Conservation (phyloP, 208 protist genomes). For the Leishmania braziliensis region DNA sequence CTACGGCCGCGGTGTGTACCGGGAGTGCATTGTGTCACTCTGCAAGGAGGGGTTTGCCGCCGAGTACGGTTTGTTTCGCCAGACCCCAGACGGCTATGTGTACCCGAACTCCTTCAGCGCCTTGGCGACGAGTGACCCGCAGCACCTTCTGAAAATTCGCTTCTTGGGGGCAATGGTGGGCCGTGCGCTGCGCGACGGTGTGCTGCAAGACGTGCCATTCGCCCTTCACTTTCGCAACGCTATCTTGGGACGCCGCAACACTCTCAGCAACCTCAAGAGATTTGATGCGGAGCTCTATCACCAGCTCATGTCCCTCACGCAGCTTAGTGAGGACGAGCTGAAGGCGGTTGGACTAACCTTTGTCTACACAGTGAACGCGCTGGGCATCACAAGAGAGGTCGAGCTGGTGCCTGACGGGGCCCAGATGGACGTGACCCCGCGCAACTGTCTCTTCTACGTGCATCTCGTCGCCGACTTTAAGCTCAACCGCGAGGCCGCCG, state of each 20-base stretch:
- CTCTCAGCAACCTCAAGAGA: constrained; percentile 84
- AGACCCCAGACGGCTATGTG: constrained; percentile 80
- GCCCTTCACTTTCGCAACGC: constrained; percentile 92
- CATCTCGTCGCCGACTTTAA: constrained; percentile 92
- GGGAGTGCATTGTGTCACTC: constrained; percentile 86
- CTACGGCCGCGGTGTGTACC: constrained; percentile 93
- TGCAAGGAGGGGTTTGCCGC: constrained; percentile 82
- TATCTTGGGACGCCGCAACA: constrained; percentile 87
- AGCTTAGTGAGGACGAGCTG: constrained; percentile 69
- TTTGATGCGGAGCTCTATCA: constrained; percentile 90
- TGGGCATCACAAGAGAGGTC: constrained; percentile 71
- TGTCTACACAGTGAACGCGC: constrained; percentile 69
- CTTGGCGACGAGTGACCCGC: constrained; percentile 63
- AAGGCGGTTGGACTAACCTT: constrained; percentile 79
- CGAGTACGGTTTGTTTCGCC: constrained; percentile 84
- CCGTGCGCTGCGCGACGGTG: constrained; percentile 88
- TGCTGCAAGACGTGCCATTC: constrained; percentile 91
- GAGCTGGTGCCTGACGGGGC: constrained; percentile 82
- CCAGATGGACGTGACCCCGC: constrained; percentile 80
- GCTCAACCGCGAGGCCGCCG: constrained; percentile 87
- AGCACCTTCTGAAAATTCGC: constrained; percentile 68
- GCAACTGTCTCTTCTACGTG: constrained; percentile 93
- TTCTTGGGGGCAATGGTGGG: constrained; percentile 93
- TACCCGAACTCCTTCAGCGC: constrained; percentile 92
- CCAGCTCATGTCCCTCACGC: constrained; percentile 76